Evolutionary conservation across 768 basidiomycete species (phyloP).

Genomic region (Boletus vinaceobasis): DNA sequence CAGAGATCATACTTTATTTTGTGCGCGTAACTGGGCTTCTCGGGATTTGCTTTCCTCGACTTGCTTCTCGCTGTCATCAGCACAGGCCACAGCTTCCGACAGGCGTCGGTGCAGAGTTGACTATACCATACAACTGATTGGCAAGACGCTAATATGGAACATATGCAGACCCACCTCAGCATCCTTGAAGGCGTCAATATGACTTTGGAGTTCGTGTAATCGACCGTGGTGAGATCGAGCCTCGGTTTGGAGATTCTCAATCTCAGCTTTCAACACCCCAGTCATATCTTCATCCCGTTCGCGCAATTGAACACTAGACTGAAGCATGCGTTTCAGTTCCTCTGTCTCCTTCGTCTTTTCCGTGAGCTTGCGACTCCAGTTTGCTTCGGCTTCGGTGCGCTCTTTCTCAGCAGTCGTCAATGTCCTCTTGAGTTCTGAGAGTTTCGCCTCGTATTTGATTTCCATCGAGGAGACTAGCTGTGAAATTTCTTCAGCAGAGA

Average conservation of each 20-base stretch:
- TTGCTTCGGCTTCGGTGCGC: conserved; percentile 80
- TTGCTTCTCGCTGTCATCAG: conserved; percentile 56
- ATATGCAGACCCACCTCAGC: conserved; percentile 52
- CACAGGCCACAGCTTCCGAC: conserved; percentile 47
- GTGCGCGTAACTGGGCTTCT: conserved; percentile 65
- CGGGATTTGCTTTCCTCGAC: conserved; percentile 70
- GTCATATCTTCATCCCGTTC: conserved; percentile 57
- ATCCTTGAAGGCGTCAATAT: conserved; percentile 49
- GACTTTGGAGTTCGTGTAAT: conserved; percentile 51
- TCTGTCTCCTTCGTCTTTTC: conserved; percentile 80
- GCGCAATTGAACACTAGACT: conserved; percentile 52
- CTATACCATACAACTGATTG: conserved; percentile 32
- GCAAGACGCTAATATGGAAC: neutral
- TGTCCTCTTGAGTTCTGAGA: conserved; percentile 67
- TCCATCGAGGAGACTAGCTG: conserved; percentile 72
- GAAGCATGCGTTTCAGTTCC: conserved; percentile 57
- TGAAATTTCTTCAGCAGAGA: conserved; percentile 62
- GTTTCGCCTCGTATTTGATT: conserved; percentile 69
- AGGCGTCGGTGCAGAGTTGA: conserved; percentile 42
- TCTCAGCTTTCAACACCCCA: conserved; percentile 49
- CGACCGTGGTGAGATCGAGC: conserved; percentile 47
- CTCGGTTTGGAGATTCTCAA: conserved; percentile 50
- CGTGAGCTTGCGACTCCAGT: conserved; percentile 81
- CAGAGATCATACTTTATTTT: conserved; percentile 66
- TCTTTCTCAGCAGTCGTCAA: conserved; percentile 72